Evolutionary conservation across 2,329 filamentous ascomycete species (phyloP), one percentile per base, ranked within the genome.

Genomic region (Neofusicoccum sp.): DNA sequence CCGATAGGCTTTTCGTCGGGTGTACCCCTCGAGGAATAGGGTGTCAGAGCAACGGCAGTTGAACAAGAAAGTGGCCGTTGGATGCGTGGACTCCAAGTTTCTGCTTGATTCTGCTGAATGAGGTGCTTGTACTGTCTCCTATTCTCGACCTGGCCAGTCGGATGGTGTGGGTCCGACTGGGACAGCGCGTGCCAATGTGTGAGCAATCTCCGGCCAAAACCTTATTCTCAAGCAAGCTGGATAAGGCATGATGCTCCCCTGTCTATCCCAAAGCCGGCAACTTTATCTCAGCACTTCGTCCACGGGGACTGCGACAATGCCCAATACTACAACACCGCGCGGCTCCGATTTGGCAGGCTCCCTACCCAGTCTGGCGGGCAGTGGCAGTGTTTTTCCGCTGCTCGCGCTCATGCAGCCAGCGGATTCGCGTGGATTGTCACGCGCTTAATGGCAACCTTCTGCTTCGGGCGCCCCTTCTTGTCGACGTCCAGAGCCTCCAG

Each of bases 371-470:
- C 6, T 20, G 2, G 20, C 26, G 24, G 24, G 16, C 49, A 26
- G 40, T 6, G 24, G 34, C 36, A n/a, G 28, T 40, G 33, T 12
- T 28, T 38, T 12, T 30, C 26, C 34, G 36, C 49, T 30, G 26
- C 24, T 33, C 14, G 7, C n/a, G 16, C 26, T 56, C 76, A 84
- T 63, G 74, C 84, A 3, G 90, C 90, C 64, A 93, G 70, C 1
- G 90, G 90, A 68, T 95, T 95, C 16, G 90, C 90, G 74, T 93
- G 90, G 2, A 93, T 82, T 1, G 87, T 89, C 26, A 93, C 82
- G 7, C 76, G 82, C 69, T 90, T 83, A 61, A 95, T 91, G 65
- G 79, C 78, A 28, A 89, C 79, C 61, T 81, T 79, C 70, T 88
- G 82, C 75, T 86, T 86, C 0, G 90, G 90, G 53, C 90, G 79